These are phyloP conservation scores for Phaseolus coccineus DNA, from an alignment of 331 rosid species.

Conservation along the genomic window DNA sequence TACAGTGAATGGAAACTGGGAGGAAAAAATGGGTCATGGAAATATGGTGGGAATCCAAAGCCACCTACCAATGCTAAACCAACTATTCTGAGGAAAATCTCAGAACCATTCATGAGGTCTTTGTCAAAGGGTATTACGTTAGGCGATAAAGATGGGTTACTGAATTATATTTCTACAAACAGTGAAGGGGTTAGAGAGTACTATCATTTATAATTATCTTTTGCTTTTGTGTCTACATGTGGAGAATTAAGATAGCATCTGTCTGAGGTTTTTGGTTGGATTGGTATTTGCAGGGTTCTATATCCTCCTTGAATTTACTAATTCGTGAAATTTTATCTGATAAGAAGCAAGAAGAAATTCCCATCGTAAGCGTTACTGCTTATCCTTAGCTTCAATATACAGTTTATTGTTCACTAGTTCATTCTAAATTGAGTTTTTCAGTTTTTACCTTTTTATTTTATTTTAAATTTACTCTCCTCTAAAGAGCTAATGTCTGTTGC, in stretches of 20 bases:
- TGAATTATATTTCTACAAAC: constrained; percentile 45
- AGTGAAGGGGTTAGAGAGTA: constrained; percentile 67
- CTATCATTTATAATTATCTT: constrained; percentile 21
- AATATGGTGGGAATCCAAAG: constrained; percentile 64
- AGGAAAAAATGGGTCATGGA: constrained; percentile 80
- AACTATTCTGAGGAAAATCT: constrained; percentile 58
- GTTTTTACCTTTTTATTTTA: background rate
- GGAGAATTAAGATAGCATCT: background rate
- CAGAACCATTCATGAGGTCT: constrained; percentile 66
- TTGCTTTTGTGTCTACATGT: background rate
- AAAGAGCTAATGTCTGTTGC: constrained; percentile 20
- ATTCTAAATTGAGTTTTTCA: background rate
- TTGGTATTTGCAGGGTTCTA: constrained; percentile 65
- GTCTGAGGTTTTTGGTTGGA: constrained; percentile 29
- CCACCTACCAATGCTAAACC: constrained; percentile 51
- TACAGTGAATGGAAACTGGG: constrained; percentile 73
- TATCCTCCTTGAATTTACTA: constrained; percentile 60
- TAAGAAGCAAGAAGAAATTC: constrained; percentile 86
- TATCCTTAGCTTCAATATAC: background rate
- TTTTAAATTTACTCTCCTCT: background rate
- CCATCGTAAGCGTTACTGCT: constrained; percentile 63
- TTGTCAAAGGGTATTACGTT: constrained; percentile 48
- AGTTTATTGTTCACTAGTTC: background rate
- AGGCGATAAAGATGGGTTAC: constrained; percentile 56
- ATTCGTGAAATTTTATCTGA: constrained; percentile 69